Conservation (phyloP, 2,329 filamentous ascomycete genomes). For the Clathrospora elynae region DNA sequence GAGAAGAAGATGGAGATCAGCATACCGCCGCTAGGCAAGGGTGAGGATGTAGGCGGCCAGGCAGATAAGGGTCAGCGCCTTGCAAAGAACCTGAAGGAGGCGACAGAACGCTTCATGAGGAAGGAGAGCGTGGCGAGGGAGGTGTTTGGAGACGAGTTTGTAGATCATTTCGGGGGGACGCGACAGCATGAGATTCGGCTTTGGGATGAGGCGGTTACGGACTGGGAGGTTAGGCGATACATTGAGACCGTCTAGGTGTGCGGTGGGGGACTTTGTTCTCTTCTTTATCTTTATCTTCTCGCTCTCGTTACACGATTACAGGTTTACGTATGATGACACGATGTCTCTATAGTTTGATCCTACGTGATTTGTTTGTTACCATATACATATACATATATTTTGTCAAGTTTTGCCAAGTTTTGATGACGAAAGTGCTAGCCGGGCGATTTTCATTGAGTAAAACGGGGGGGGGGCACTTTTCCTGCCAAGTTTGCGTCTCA, state of each 20-base stretch:
- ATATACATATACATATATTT: no score
- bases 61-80: conserved; percentile 75
- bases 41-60: conserved; percentile 76
- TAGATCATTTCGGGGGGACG: conserved; percentile 92
- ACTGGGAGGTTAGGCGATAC: conserved; percentile 72
- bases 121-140: conserved; percentile 87
- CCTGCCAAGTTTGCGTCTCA: no score
- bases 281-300: no score
- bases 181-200: conserved; percentile 87
- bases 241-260: conserved; percentile 42
- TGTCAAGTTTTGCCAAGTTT: no score
- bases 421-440: no score
- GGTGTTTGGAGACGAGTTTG: conserved; percentile 92
- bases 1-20: conserved; percentile 88
- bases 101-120: conserved; percentile 75
- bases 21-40: conserved; percentile 81
- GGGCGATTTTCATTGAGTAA: no score
- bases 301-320: no score
- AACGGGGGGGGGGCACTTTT: no score
- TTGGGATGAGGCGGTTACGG: conserved; percentile 96
- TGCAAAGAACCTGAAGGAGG: conserved; percentile 84
- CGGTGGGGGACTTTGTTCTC: no score
- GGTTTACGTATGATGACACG: no score
- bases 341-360: no score
- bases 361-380: no score